A percentile compares a stretch with the other conserved stretches of the same genome.
These are phyloP conservation scores for Xerocomellus intermedius DNA, from an alignment of 768 basidiomycete genomes.

Conservation along the genomic window DNA sequence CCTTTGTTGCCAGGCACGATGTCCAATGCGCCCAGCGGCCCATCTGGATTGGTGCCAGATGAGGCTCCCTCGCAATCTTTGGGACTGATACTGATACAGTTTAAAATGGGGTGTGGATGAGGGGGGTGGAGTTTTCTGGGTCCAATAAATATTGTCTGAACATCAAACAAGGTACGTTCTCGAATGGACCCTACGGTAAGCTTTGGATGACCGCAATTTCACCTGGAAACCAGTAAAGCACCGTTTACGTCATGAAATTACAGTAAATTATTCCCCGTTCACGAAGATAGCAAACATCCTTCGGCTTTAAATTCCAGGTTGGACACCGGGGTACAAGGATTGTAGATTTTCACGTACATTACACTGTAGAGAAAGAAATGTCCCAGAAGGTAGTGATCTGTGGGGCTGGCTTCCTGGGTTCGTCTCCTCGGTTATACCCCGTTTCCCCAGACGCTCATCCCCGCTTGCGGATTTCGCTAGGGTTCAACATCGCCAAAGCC, in stretches of 20 bases:
- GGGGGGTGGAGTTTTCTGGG: too few species aligned
- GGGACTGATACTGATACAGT: too few species aligned
- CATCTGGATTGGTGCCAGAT: too few species aligned
- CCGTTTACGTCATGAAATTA: conserved; percentile 3
- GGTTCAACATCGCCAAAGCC: conserved; percentile 57
- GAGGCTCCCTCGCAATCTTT: too few species aligned
- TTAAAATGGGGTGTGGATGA: too few species aligned
- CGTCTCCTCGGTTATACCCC: conserved; percentile 11
- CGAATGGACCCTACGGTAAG: not conserved
- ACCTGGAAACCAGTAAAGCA: too few species aligned
- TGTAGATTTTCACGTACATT: not conserved
- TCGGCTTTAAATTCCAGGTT: not conserved
- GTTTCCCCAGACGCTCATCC: not conserved
- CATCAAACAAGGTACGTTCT: not conserved
- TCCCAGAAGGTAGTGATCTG: conserved; percentile 47
- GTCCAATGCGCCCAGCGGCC: not conserved
- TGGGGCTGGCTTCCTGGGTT: conserved; percentile 64
- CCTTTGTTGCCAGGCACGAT: not conserved
- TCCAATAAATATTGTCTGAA: not conserved
- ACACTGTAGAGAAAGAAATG: conserved; percentile 10
- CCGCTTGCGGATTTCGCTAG: conserved; percentile 30
- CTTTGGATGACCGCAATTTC: not conserved
- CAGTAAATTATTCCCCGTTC: conserved; percentile 6
- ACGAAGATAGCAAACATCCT: not conserved
- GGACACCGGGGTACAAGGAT: not conserved